phyloP scores from a whole-genome alignment of 2,329 filamentous ascomycete species.

The Akanthomyces dipterigenus region DNA sequence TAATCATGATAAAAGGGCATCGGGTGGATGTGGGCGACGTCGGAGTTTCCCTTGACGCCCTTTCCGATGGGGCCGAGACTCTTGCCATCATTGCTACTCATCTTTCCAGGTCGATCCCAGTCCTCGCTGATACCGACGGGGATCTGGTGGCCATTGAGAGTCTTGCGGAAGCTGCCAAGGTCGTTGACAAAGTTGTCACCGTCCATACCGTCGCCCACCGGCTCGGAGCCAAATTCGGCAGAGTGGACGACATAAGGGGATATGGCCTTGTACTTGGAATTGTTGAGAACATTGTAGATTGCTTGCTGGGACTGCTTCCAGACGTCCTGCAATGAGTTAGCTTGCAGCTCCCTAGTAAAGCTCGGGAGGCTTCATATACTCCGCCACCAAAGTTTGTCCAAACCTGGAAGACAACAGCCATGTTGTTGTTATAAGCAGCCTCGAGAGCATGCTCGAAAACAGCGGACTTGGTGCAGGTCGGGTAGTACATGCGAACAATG shows the following conservation, averaged over 20 bases:
- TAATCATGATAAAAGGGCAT: constrained; percentile 18
- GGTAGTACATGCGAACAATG: constrained; percentile 19
- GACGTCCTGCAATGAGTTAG: constrained; percentile 4
- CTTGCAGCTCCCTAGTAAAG: background rate
- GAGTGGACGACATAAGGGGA: constrained; percentile 18
- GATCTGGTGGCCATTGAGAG: constrained; percentile 13
- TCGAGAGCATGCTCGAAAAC: constrained; percentile 18
- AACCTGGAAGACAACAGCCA: constrained; percentile 17
- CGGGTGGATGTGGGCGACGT: constrained; percentile 17
- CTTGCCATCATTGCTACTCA: constrained; percentile 12
- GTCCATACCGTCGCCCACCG: constrained; percentile 19
- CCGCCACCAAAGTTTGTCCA: constrained; percentile 19
- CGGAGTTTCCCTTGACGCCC: constrained; percentile 16
- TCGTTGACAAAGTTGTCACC: constrained; percentile 16
- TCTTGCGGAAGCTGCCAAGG: constrained; percentile 14
- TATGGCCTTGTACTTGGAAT: constrained; percentile 13
- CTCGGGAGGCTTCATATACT: constrained; percentile 7
- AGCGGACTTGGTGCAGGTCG: constrained; percentile 13
- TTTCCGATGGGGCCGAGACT: constrained; percentile 13
- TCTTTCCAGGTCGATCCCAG: constrained; percentile 17
- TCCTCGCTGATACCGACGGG: constrained; percentile 18
- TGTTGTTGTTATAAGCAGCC: constrained; percentile 17
- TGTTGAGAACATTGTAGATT: constrained; percentile 16
- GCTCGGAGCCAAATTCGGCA: constrained; percentile 18
- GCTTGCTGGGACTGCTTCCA: constrained; percentile 17